A percentile compares a stretch with the other conserved stretches of the same genome.
Conservation (phyloP, 225 moss, liverwort and hornwort species). For the Marchantia paleacea region DNA sequence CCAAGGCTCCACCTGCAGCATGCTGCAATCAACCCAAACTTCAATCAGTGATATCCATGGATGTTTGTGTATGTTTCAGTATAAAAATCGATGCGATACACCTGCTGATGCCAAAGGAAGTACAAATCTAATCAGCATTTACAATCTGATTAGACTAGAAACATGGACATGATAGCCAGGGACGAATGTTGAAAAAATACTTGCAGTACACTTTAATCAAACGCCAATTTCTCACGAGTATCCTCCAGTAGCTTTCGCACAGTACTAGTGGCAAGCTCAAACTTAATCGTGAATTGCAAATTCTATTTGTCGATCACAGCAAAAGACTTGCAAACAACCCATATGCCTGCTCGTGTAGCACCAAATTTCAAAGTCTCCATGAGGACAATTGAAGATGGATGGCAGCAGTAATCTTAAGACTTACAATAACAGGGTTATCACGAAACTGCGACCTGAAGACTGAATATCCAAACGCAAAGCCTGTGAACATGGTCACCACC, state of each 20-base stretch:
- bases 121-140: background rate
- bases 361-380: background rate
- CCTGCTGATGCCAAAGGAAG: background rate
- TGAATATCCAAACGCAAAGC: conserved; percentile 71
- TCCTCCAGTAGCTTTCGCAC: no score
- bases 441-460: conserved; percentile 70
- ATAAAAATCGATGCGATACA: no score
- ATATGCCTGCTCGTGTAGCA: background rate
- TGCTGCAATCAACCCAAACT: conserved; percentile 29
- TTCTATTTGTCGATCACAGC: background rate
- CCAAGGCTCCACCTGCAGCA: conserved; percentile 47
- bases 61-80: background rate
- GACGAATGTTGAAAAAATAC: no score
- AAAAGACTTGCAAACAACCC: background rate
- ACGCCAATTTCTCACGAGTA: no score
- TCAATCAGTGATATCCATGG: background rate
- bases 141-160: no score
- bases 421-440: conserved; percentile 61
- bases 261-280: no score
- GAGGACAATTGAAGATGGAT: background rate
- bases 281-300: no score
- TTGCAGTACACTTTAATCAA: no score
- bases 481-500: conserved; percentile 79
- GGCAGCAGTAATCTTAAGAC: background rate
- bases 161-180: no score